Conservation (phyloP, 306 rosid genomes). For the Inga leiocalycina region DNA sequence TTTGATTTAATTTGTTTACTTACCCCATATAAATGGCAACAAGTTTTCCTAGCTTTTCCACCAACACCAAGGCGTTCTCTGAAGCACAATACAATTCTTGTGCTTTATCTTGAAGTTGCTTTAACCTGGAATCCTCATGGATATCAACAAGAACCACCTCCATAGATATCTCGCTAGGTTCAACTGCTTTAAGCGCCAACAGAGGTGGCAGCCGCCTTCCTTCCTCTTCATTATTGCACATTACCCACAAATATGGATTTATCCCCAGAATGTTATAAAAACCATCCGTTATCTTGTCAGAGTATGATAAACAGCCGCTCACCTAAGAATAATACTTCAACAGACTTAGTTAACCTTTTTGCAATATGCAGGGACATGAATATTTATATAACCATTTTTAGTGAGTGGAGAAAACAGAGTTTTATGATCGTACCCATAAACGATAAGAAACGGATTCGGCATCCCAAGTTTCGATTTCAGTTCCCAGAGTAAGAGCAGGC, state of each 20-base stretch:
- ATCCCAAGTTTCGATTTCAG: constrained; percentile 58
- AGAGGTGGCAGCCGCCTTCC: constrained; percentile 71
- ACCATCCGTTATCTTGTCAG: constrained; percentile 89
- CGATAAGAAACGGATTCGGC: constrained; percentile 85
- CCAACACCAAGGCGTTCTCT: constrained; percentile 69
- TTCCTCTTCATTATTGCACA: constrained; percentile 83
- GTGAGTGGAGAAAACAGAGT: neutral
- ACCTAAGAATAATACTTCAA: constrained; percentile 53
- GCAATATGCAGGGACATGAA: neutral
- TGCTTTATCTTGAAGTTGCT: constrained; percentile 88
- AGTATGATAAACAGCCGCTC: constrained; percentile 92
- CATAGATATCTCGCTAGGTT: constrained; percentile 66
- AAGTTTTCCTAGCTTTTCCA: constrained; percentile 87
- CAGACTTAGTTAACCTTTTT: neutral
- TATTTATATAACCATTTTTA: neutral
- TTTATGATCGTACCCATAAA: constrained; percentile 66
- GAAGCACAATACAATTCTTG: constrained; percentile 75
- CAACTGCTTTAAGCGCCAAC: constrained; percentile 74
- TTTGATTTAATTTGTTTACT: constrained; percentile 26
- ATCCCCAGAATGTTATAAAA: constrained; percentile 94
- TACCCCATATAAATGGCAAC: constrained; percentile 95
- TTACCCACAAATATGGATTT: constrained; percentile 92
- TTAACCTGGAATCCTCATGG: constrained; percentile 70
- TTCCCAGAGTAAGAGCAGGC: constrained; percentile 49
- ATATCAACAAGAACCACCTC: constrained; percentile 84